These are phyloP conservation scores for Funneliformis mosseae DNA, from an alignment of 192 early-diverging fungal species.

Conservation along the genomic window DNA sequence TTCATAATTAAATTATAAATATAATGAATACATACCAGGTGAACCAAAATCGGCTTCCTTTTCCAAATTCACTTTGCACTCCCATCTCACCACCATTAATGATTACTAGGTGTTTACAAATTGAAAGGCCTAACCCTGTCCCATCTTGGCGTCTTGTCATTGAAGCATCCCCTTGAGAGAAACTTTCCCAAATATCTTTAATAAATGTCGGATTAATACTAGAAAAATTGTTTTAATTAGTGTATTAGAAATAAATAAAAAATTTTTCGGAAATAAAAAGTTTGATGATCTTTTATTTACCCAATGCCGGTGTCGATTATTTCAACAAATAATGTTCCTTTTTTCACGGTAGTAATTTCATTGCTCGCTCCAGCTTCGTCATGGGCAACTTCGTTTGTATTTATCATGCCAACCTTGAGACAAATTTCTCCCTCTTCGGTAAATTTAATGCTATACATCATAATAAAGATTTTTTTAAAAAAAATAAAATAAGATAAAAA, in stretches of 20 bases:
- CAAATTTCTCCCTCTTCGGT: conserved; percentile 46
- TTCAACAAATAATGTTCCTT: conserved; percentile 54
- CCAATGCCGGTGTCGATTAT: conserved; percentile 77
- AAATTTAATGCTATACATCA: conserved; percentile 44
- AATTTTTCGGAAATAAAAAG: neutral
- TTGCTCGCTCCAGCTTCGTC: neutral
- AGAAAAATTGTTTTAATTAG: neutral
- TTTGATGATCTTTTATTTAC: conserved; percentile 8
- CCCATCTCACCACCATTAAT: conserved; percentile 70
- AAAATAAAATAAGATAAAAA: neutral
- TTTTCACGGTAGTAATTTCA: neutral
- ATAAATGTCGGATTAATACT: conserved; percentile 67
- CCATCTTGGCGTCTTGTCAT: conserved; percentile 75
- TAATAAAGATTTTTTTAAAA: neutral
- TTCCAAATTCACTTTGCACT: conserved; percentile 62
- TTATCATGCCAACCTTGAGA: conserved; percentile 22
- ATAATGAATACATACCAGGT: conserved; percentile 48
- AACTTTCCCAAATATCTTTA: conserved; percentile 70
- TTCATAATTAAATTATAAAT: neutral
- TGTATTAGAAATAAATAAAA: neutral
- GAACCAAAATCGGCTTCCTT: conserved; percentile 72
- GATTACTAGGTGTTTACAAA: conserved; percentile 70
- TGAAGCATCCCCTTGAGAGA: conserved; percentile 69
- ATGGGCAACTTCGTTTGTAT: neutral
- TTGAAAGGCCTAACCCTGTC: conserved; percentile 77